phyloP scores from a whole-genome alignment of 2,329 filamentous ascomycete genomes.

The Didymellaceae sp. region DNA sequence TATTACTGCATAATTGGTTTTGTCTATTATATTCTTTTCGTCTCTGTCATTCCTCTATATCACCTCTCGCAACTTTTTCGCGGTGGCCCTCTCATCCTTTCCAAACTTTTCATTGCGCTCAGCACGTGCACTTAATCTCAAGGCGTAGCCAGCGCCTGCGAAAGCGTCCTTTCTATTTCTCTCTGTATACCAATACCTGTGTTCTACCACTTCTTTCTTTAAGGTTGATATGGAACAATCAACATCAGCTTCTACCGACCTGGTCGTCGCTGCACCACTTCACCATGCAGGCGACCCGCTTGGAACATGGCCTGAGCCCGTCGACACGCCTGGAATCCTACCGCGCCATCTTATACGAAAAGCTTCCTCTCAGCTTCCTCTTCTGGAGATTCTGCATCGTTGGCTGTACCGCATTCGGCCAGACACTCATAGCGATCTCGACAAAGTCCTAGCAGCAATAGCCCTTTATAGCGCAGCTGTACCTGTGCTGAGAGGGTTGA shows the following conservation, averaged over 20 bases:
- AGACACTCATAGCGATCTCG: constrained; percentile 22
- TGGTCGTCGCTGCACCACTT: constrained; percentile 6
- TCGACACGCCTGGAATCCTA: constrained; percentile 33
- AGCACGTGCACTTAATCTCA: constrained; percentile 4
- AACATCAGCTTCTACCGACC: constrained; percentile 5
- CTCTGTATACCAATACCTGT: neutral
- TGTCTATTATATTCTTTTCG: constrained; percentile 1
- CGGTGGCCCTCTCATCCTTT: neutral
- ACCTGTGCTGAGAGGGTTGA: constrained; percentile 27
- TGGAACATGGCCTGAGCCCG: constrained; percentile 32
- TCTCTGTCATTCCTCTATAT: neutral
- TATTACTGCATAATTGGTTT: constrained; percentile 7
- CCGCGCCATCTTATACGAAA: constrained; percentile 32
- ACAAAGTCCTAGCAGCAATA: constrained; percentile 32
- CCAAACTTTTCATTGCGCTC: constrained; percentile 11
- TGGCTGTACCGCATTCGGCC: constrained; percentile 30
- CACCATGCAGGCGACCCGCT: neutral
- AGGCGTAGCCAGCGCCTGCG: neutral
- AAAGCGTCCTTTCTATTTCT: neutral
- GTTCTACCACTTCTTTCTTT: neutral
- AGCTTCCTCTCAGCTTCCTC: constrained; percentile 25
- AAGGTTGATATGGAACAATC: constrained; percentile 6
- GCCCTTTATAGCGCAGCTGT: constrained; percentile 32
- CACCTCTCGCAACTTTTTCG: neutral
- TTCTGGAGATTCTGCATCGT: constrained; percentile 41